These are phyloP conservation scores for Fraxinus velutina DNA, from an alignment of 305 asterid species.

Conservation along the genomic window DNA sequence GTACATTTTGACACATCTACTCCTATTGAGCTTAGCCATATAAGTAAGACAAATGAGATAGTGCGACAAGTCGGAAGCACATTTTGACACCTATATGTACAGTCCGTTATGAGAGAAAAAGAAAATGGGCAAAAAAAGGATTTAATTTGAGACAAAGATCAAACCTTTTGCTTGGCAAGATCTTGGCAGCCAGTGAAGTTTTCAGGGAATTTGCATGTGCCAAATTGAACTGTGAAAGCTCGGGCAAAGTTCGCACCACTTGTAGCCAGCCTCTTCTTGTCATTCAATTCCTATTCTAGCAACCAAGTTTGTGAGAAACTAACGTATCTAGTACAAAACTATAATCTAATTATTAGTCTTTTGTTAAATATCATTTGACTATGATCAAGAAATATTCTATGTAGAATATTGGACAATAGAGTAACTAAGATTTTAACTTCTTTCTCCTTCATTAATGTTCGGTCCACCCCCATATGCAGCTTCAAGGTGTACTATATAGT, in stretches of 20 bases:
- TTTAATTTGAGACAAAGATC: not conserved
- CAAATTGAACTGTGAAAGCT: conserved; percentile 77
- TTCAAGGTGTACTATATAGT: not conserved
- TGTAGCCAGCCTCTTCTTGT: conserved; percentile 92
- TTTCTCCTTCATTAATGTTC: not conserved
- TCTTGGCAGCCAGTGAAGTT: conserved; percentile 99
- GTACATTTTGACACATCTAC: not conserved
- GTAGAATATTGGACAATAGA: not conserved
- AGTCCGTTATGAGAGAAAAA: not conserved
- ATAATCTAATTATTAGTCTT: not conserved
- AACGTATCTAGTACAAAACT: not conserved
- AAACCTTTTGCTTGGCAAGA: conserved; percentile 89
- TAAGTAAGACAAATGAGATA: not conserved
- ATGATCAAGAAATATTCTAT: not conserved
- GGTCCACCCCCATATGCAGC: not conserved
- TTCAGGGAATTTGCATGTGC: conserved; percentile 94
- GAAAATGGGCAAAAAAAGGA: not conserved
- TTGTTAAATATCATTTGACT: not conserved
- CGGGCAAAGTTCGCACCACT: conserved; percentile 92
- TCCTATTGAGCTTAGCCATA: not conserved
- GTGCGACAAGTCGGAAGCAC: not conserved
- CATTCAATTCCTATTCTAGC: conserved; percentile 54
- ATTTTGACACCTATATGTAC: not conserved
- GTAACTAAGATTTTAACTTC: not conserved
- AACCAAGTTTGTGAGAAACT: not conserved